Evolutionary conservation across 2,329 filamentous ascomycete genomes (phyloP).

Genomic region (Colletotrichum tofieldiae): DNA sequence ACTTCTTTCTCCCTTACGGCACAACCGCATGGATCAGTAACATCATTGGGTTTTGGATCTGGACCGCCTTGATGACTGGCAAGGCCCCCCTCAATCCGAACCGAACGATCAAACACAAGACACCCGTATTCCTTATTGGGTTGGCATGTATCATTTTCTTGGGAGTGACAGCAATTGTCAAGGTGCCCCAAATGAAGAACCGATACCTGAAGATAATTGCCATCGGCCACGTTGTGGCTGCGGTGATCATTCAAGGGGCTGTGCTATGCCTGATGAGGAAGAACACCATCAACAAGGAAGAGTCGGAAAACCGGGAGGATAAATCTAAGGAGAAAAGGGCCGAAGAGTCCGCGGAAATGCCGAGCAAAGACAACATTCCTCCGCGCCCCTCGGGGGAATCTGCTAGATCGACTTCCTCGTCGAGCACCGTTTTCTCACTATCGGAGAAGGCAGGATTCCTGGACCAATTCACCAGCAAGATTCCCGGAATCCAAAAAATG

Average conservation of each 20-base stretch:
- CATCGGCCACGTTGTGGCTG: background rate
- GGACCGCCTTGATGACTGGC: background rate
- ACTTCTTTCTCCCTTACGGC: conserved; percentile 14
- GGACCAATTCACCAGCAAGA: background rate
- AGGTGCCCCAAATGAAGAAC: background rate
- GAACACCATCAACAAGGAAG: background rate
- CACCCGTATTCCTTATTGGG: background rate
- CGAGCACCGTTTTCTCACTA: background rate
- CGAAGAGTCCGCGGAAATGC: no score
- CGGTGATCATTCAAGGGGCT: background rate
- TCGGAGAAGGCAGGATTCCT: conserved; percentile 1
- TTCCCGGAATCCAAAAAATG: background rate
- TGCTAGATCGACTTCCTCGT: background rate
- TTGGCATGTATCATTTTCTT: background rate
- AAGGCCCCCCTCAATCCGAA: background rate
- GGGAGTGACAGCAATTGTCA: background rate
- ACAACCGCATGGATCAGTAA: background rate
- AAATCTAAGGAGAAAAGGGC: no score
- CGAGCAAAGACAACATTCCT: background rate
- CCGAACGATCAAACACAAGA: conserved; percentile 9
- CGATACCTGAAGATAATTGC: background rate
- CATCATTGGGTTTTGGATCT: conserved; percentile 1
- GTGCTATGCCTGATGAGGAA: background rate
- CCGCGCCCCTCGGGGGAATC: background rate
- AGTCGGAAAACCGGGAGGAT: background rate